Percentiles rank a stretch among this genome's conserved stretches.
Conservation (phyloP, 495 filamentous ascomycete genomes). For the Usnea hakonensis region DNA sequence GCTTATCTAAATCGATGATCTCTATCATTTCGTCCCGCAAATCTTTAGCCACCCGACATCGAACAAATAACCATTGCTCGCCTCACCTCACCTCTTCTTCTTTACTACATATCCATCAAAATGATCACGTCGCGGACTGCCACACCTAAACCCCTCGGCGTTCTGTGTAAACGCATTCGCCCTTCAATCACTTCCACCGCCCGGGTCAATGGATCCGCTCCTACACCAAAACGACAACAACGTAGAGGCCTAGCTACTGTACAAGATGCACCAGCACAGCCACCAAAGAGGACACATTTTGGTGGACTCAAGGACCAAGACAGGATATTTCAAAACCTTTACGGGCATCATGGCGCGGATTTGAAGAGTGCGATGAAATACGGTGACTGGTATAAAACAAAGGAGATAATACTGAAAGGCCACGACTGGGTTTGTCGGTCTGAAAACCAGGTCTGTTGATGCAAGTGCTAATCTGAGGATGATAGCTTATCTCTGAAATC, state of each 20-base stretch:
- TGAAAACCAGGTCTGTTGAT: conserved; percentile 22
- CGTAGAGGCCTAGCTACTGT: conserved; percentile 75
- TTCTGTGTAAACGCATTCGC: conserved; percentile 49
- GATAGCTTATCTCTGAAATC: conserved; percentile 85
- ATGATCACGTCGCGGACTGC: conserved; percentile 23
- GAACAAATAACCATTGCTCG: conserved; percentile 4
- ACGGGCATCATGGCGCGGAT: conserved; percentile 83
- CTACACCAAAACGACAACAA: conserved; percentile 39
- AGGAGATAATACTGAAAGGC: conserved; percentile 93
- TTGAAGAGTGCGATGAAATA: conserved; percentile 94
- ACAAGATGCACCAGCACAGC: conserved; percentile 64
- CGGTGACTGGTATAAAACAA: conserved; percentile 98
- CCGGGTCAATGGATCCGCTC: conserved; percentile 21
- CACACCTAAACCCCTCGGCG: conserved; percentile 40
- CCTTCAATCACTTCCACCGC: conserved; percentile 37
- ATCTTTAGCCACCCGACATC: not conserved
- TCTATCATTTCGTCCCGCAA: conserved; percentile 3
- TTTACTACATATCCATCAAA: not conserved
- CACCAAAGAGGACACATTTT: conserved; percentile 62
- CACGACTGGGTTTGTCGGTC: conserved; percentile 71
- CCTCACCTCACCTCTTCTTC: not conserved
- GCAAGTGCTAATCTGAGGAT: conserved; percentile 11
- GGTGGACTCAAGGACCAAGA: conserved; percentile 91
- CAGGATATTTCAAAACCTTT: conserved; percentile 97
- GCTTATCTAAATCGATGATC: conserved; percentile 17